Evolutionary conservation across 2,329 filamentous ascomycete genomes (phyloP), one percentile per base, ranked within the genome.

Genomic region (Akanthomyces uredinophilus): DNA sequence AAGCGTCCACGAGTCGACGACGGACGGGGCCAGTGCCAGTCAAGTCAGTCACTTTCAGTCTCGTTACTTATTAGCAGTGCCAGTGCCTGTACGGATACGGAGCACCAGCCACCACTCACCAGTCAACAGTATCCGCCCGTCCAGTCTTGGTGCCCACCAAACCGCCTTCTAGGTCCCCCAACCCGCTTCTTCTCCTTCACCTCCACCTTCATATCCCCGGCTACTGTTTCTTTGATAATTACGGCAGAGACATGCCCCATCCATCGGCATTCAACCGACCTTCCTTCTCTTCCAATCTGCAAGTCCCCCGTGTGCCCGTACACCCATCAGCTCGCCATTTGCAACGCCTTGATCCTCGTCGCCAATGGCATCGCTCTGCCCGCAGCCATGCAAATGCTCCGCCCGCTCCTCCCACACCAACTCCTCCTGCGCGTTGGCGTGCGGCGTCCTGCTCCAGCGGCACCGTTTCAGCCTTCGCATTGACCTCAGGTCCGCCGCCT

Each of bases 381-480:
- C 2, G 7, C 4, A 16, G 3, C 22, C 29, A 13, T 16, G n/a
- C 39, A 29, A 29, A 29, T 20, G 52, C 54, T 37, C 54, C 54
- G 41, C 54, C 27, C 27, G 27, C 22, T n/a, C 54, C 41, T 41
- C 47, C 49, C 51, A 49, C 35, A 39, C 51, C 20, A 39, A 41
- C 39, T 43, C 24, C 14, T 29, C 37, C 14, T 39, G 14, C 27
- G 29, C 10, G 29, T 16, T 57, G 32, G 47, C n/a, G 29, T 16
- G 18, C 27, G 32, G 47, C n/a, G 29, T 16, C 4, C 27, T 57
- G 41, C 50, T 47, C 43, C 59, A 52, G 57, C 41, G 16, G 39
- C 43, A 56, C 43, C 51, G 59, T 61, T 61, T 61, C 59, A 61
- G 59, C 59, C 51, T 43, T 61, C 59, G 59, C 59, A 56, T 55